Evolutionary conservation across 2,329 filamentous ascomycete species (phyloP), one percentile per base, ranked within the genome.

Genomic region (Colletotrichum sp.): DNA sequence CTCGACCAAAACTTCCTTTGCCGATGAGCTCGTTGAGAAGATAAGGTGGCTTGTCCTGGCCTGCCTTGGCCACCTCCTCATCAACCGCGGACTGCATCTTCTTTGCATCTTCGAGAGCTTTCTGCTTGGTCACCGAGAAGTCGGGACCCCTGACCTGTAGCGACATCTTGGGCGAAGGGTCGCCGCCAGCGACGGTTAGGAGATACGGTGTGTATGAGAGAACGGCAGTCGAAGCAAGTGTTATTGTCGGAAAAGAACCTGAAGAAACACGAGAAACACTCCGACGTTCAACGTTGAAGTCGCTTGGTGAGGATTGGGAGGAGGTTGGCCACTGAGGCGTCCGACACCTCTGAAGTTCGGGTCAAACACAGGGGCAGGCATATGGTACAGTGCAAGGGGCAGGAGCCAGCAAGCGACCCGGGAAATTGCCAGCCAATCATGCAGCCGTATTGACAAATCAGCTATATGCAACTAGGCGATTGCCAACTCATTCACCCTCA

Each of bases 1-100:
- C 94, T 43, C 93, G 90, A 3, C 94, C 94, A 81, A 93, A 95
- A 76, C 91, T 92, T 59, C 94, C 94, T 82, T 95, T 95, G 72
- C 94, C 94, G 78, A 95, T 95, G 71, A 95, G 87, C 82, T 95
- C 93, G 15, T 90, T 87, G 43, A 95, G 91, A n/a, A 89, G 88
- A 79, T 95, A 95, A 16, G 88, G 89, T 2, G 93, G 94, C 6
- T 90, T 87, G 30, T 91, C 88, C 74, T 92, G 91, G 52, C 91
- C 91, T 36, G 87, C 85, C 72, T 91, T 91, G 72, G 87, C 87
- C 78, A 92, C 93, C 75, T 91, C 88, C 78, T 94, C 92, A 64
- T 90, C 86, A 32, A 95, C 92, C 3, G 89, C 84, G 63, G 88
- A 87, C 83, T 94, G 92, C 92, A 94, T 94, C 79, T 93, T 92